Conservation (phyloP, 2,329 filamentous ascomycete genomes). For the Sclerotiophoma versabilis region DNA sequence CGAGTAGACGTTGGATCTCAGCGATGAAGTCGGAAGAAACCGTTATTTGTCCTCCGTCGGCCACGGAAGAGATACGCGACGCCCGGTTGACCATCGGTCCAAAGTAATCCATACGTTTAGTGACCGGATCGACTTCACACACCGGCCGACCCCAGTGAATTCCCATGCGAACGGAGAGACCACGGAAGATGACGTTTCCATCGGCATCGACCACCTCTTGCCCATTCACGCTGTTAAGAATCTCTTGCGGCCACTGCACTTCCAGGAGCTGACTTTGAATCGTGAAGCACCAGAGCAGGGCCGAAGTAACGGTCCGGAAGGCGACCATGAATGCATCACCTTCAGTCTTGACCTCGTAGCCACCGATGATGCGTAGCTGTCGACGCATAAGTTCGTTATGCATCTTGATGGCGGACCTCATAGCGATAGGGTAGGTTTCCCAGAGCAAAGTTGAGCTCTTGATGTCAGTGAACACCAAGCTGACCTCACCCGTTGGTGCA, state of each 20-base stretch:
- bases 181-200: slow-evolving; percentile 88
- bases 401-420: slow-evolving; percentile 95
- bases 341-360: slow-evolving; percentile 99
- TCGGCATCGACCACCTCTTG: slow-evolving; percentile 84
- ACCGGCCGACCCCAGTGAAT: slow-evolving; percentile 95
- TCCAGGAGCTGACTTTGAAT: slow-evolving; percentile 89
- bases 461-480: slow-evolving; percentile 98
- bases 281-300: slow-evolving; percentile 94
- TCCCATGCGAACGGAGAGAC: slow-evolving; percentile 95
- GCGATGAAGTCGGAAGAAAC: slow-evolving; percentile 97
- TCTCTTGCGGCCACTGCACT: slow-evolving; percentile 91
- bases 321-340: slow-evolving; percentile 99
- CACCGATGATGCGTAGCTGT: slow-evolving; percentile 90
- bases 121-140: slow-evolving; percentile 94
- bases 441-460: slow-evolving; percentile 96
- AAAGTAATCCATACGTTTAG: slow-evolving; percentile 98
- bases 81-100: slow-evolving; percentile 99
- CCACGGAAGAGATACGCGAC: slow-evolving; percentile 89
- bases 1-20: slow-evolving; percentile 89
- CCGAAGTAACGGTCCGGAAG: slow-evolving; percentile 94
- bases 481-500: slow-evolving; percentile 86
- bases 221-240: slow-evolving; percentile 84
- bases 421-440: slow-evolving; percentile 93
- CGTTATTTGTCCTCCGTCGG: slow-evolving; percentile 95
- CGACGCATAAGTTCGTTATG: slow-evolving; percentile 97